Base-by-base conservation (phyloP, 2,329 filamentous ascomycete species). In the Phialemoniopsis sp. region DNA sequence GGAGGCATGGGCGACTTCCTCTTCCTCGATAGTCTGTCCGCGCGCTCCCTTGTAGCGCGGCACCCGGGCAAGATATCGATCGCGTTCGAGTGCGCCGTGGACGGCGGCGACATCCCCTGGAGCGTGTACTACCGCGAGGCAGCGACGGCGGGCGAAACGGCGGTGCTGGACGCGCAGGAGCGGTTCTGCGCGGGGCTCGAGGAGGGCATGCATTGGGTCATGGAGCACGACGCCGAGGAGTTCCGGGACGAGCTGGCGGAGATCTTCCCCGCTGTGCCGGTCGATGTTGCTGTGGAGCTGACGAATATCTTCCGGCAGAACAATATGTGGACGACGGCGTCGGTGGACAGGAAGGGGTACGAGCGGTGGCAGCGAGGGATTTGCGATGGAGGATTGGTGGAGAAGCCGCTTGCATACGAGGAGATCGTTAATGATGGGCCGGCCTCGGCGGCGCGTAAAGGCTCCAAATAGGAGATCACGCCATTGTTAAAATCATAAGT, bases 71-170 rank as follows among this genome's bases (percentile, higher is more conserved):
- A 38, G 8, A 29, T 42, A 8, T 18, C 21, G 14, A 42, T 42
- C 28, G 32, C 29, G 16, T 7, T 39, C 15, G 26, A 42, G 28
- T 21, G 14, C 8, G 40, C 38, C 32, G 29, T 32, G 12, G 19
- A 39, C 9, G 21, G 21, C 21, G 40, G 36, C 13, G 41, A 40
- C 9, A 30, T 43, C n/a, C 41, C 41, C 4, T 39, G 37, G 41
- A 43, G 41, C 34, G 41, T 43, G 15, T 43, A 43, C 29, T 43
- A 43, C 29, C 41, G 37, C 5, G 41, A 43, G n/a, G 34, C 37
- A n/a, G 19, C 28, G 10, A 39, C 37, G 10, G 19, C 28, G 10
- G 36, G 21, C 0, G 36, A 36, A 29, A 43, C 41, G 12, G 29
- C 19, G 14, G 21, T 43, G 5, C 37, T 43, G 7, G 41, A 43